These are phyloP conservation scores for Cryptococcus sp. DNA, from an alignment of 1,284 basidiomycete species.

Conservation along the genomic window DNA sequence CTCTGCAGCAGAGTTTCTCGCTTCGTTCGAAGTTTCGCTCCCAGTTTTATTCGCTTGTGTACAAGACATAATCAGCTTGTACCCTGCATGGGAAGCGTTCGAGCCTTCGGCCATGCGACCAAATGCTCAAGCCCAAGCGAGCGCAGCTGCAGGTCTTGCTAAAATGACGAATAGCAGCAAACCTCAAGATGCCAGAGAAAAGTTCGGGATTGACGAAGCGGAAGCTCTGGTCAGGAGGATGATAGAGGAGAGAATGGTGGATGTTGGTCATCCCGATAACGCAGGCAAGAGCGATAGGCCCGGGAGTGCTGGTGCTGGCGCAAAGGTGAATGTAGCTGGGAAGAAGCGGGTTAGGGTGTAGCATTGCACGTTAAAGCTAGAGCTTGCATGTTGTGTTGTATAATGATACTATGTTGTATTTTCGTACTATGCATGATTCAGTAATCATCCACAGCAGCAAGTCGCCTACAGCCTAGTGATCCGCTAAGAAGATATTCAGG, in stretches of 20 bases:
- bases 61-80: slow-evolving; percentile 87
- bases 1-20: slow-evolving; percentile 65
- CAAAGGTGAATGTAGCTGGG: slow-evolving; percentile 1
- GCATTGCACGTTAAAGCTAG: too few relatives aligned
- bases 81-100: slow-evolving; percentile 81
- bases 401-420: neutral
- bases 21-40: slow-evolving; percentile 80
- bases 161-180: slow-evolving; percentile 14
- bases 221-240: slow-evolving; percentile 62
- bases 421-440: neutral
- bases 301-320: neutral
- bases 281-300: slow-evolving; percentile 21
- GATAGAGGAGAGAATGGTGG: slow-evolving; percentile 66
- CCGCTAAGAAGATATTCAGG: too few relatives aligned
- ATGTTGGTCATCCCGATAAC: slow-evolving; percentile 60
- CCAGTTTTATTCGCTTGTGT: slow-evolving; percentile 79
- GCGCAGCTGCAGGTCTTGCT: slow-evolving; percentile 53
- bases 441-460: too few relatives aligned
- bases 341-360: slow-evolving; percentile 26
- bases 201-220: slow-evolving; percentile 46
- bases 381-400: too few relatives aligned
- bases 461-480: too few relatives aligned
- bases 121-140: slow-evolving; percentile 56
- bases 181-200: slow-evolving; percentile 34
- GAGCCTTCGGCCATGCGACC: slow-evolving; percentile 32